phyloP scores from a whole-genome alignment of 2,329 filamentous ascomycete genomes.

The Trichoderma citrinoviride region DNA sequence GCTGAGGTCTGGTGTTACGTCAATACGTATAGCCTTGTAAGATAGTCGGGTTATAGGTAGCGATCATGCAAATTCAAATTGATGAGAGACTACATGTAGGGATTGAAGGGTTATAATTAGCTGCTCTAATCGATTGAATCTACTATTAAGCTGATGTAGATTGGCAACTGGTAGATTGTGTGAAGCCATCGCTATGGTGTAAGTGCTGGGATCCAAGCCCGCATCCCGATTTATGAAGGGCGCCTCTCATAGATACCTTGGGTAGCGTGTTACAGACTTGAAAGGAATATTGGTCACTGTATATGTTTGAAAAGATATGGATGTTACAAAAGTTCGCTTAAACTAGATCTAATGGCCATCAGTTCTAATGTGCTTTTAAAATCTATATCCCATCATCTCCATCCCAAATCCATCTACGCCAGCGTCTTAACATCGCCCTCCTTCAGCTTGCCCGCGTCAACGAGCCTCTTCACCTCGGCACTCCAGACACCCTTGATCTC shows the following conservation, averaged over 20 bases:
- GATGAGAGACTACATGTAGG: background rate
- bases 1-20: background rate
- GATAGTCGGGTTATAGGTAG: background rate
- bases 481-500: conserved; percentile 85
- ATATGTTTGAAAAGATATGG: no score
- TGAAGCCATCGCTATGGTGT: no score
- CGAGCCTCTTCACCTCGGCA: conserved; percentile 73
- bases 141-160: no score
- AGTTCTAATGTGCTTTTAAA: conserved; percentile 7
- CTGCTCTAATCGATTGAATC: no score
- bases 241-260: no score
- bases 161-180: no score
- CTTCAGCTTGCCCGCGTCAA: conserved; percentile 81
- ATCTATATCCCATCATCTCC: conserved; percentile 1
- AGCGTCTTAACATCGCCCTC: conserved; percentile 74
- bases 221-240: no score
- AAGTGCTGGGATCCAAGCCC: no score
- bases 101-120: no score
- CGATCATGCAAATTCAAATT: no score
- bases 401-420: conserved; percentile 30
- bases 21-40: background rate
- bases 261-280: no score
- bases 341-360: background rate
- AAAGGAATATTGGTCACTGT: no score
- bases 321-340: background rate